Evolutionary conservation across 2,329 filamentous ascomycete genomes (phyloP).

Genomic region (Aspergillus fructus): DNA sequence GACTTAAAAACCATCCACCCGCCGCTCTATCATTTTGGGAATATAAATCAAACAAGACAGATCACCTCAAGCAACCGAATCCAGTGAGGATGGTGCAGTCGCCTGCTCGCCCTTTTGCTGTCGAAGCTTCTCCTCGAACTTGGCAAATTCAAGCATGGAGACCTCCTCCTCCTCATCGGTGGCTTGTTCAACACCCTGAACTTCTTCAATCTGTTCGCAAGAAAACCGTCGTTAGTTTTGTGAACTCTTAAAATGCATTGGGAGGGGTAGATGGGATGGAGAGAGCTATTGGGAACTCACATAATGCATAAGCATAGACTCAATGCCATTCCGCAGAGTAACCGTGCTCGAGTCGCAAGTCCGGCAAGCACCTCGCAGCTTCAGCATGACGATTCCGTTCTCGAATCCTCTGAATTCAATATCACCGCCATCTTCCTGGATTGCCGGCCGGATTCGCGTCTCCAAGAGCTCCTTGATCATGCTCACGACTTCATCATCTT

Average conservation of each 20-base stretch:
- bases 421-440: slow-evolving; percentile 96
- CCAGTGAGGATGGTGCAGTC: slow-evolving; percentile 52
- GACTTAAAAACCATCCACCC: background rate
- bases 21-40: background rate
- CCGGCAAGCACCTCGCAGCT: slow-evolving; percentile 86
- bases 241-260: too few relatives aligned
- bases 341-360: slow-evolving; percentile 97
- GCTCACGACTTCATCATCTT: slow-evolving; percentile 89
- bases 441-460: slow-evolving; percentile 89
- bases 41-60: background rate
- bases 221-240: slow-evolving; percentile 5
- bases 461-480: slow-evolving; percentile 99
- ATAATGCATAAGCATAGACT: slow-evolving; percentile 97
- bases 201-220: slow-evolving; percentile 77
- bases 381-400: slow-evolving; percentile 78
- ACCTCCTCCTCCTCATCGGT: slow-evolving; percentile 91
- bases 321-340: slow-evolving; percentile 95
- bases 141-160: slow-evolving; percentile 81
- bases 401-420: slow-evolving; percentile 93
- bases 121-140: slow-evolving; percentile 83
- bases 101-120: slow-evolving; percentile 56
- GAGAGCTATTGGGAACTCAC: slow-evolving; percentile 53
- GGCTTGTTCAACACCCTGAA: slow-evolving; percentile 87
- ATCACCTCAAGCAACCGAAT: slow-evolving; percentile 41
- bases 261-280: too few relatives aligned